Conservation (phyloP, 192 early-diverging fungal species). For the Coemansia sp. region DNA sequence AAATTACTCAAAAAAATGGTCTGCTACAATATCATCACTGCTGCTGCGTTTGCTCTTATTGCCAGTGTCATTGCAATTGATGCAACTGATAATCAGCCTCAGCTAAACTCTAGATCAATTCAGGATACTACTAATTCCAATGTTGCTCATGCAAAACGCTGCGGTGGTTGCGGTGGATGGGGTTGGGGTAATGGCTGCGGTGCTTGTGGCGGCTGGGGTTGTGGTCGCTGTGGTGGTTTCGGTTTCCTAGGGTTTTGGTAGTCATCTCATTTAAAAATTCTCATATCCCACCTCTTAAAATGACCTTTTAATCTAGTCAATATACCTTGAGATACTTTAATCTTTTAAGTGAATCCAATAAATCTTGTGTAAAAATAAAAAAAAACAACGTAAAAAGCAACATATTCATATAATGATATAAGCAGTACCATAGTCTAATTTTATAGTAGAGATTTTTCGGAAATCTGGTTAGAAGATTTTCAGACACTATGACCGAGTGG, state of each 20-base stretch:
- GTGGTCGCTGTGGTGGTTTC: neutral
- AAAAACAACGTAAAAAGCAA: neutral
- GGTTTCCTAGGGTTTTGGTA: neutral
- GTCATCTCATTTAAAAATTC: neutral
- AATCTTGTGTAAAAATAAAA: neutral
- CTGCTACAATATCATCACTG: neutral
- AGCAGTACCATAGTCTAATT: too few relatives aligned
- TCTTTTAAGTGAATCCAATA: neutral
- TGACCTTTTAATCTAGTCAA: neutral
- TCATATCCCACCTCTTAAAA: neutral
- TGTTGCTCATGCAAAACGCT: neutral
- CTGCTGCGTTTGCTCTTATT: neutral
- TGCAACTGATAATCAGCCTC: neutral
- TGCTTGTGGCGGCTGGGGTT: neutral
- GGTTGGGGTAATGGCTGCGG: neutral
- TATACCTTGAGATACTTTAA: neutral
- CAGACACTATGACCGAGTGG: neutral
- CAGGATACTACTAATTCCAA: neutral
- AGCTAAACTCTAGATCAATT: neutral
- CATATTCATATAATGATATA: too few relatives aligned
- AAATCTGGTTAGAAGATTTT: neutral
- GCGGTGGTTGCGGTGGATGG: neutral
- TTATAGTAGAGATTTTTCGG: neutral
- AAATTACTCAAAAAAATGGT: neutral
- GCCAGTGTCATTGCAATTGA: neutral